phyloP scores from a whole-genome alignment of 225 moss, liverwort and hornwort species.

The Climacium dendroides region DNA sequence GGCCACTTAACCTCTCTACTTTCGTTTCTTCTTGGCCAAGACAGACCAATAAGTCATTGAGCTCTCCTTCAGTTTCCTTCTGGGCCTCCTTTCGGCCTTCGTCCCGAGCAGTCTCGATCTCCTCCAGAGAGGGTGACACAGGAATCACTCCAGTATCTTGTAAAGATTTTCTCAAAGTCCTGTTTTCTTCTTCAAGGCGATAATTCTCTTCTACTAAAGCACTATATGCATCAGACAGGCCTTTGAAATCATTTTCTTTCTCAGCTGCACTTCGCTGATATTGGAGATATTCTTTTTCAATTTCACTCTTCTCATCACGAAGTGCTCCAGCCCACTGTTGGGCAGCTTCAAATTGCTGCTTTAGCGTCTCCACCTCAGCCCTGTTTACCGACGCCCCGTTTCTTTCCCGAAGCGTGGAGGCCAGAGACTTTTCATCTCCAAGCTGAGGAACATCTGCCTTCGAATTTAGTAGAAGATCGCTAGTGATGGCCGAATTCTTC shows the following conservation, averaged over 20 bases:
- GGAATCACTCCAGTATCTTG: conserved; percentile 25
- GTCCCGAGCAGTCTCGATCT: conserved; percentile 36
- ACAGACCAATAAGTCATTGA: conserved; percentile 84
- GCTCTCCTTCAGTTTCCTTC: conserved; percentile 52
- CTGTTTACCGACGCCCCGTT: conserved; percentile 34
- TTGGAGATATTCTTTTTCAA: conserved; percentile 42
- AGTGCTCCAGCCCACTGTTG: conserved; percentile 36
- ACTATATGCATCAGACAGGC: conserved; percentile 79
- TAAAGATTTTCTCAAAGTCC: conserved; percentile 23
- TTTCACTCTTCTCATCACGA: conserved; percentile 37
- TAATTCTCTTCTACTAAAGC: conserved; percentile 66
- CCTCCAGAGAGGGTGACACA: conserved; percentile 17
- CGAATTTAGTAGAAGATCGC: conserved; percentile 41
- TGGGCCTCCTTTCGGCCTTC: conserved; percentile 58
- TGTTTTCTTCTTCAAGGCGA: conserved; percentile 61
- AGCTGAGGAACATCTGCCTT: conserved; percentile 13
- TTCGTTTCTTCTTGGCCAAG: conserved; percentile 89
- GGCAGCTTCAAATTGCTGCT: conserved; percentile 52
- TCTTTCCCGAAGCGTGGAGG: conserved; percentile 26
- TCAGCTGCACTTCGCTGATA: conserved; percentile 45
- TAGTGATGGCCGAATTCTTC: conserved; percentile 70
- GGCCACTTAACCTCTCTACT: conserved; percentile 60
- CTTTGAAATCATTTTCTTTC: conserved; percentile 68
- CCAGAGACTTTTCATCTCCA: conserved; percentile 26
- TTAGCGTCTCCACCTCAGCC: conserved; percentile 59